Percentiles rank a stretch among this genome's conserved stretches.
Conservation (phyloP, 2,329 filamentous ascomycete genomes). For the Sarocladium strictum region DNA sequence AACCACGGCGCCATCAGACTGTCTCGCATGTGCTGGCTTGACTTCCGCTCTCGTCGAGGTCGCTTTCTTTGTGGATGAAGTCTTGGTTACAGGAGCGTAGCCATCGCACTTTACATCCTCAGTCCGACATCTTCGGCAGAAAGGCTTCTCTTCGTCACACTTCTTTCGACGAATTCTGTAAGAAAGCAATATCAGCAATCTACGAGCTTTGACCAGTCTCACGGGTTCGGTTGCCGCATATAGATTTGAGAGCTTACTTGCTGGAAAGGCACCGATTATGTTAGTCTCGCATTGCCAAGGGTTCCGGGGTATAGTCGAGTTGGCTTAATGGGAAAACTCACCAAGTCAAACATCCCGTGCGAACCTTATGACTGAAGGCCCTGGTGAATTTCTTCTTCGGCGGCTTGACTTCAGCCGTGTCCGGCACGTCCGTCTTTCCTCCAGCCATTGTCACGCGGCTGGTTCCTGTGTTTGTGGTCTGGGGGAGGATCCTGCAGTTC, state of each 20-base stretch:
- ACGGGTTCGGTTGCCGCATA: no score
- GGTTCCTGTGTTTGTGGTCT: background rate
- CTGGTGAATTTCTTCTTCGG: conserved; percentile 12
- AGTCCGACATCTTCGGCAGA: conserved; percentile 15
- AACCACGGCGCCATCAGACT: background rate
- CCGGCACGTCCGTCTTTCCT: background rate
- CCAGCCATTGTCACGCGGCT: background rate
- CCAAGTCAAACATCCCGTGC: conserved; percentile 18
- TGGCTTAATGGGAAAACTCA: no score
- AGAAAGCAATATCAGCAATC: background rate
- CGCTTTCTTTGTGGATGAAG: background rate
- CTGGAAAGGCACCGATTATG: background rate
- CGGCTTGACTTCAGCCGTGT: background rate
- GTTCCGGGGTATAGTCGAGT: no score
- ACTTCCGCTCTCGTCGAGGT: background rate
- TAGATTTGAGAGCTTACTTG: conserved; percentile 11
- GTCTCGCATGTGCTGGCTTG: background rate
- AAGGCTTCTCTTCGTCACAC: conserved; percentile 22
- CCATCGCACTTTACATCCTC: conserved; percentile 17
- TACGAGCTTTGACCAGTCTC: no score
- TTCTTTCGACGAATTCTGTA: conserved; percentile 18
- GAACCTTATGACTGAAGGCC: conserved; percentile 15
- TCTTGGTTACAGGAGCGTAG: conserved; percentile 11
- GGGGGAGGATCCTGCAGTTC: no score
- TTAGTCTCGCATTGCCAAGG: no score